phyloP scores from a whole-genome alignment of 2,329 filamentous ascomycete species.

The Talaromyces verruculosus region DNA sequence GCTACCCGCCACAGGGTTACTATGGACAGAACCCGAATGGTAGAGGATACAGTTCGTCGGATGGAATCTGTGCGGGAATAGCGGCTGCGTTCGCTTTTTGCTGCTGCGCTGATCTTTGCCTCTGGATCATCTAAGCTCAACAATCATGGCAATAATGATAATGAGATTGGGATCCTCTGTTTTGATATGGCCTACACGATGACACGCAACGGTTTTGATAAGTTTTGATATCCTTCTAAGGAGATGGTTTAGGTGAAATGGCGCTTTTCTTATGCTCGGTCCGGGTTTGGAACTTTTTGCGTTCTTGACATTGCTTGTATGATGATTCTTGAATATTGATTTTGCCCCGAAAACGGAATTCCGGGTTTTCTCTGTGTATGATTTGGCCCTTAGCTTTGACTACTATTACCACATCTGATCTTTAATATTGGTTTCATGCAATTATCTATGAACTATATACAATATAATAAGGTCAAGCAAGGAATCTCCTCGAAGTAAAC shows the following conservation, averaged over 20 bases:
- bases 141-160: background rate
- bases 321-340: background rate
- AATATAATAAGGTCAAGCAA: background rate
- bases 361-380: background rate
- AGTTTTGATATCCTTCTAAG: conserved; percentile 3
- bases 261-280: background rate
- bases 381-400: background rate
- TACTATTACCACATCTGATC: background rate
- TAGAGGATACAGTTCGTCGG: conserved; percentile 23
- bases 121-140: conserved; percentile 1
- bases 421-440: background rate
- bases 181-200: background rate
- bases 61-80: conserved; percentile 49
- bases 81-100: conserved; percentile 51
- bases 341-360: background rate
- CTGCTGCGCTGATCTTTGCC: conserved; percentile 44
- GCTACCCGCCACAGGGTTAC: conserved; percentile 28
- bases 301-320: background rate
- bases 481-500: background rate
- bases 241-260: conserved; percentile 5
- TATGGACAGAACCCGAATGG: conserved; percentile 20
- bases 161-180: background rate
- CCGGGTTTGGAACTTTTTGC: background rate
- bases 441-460: conserved; percentile 11
- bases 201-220: background rate